phyloP scores from a whole-genome alignment of 1,139 yeast species.

The Geotrichum histeridarum region DNA sequence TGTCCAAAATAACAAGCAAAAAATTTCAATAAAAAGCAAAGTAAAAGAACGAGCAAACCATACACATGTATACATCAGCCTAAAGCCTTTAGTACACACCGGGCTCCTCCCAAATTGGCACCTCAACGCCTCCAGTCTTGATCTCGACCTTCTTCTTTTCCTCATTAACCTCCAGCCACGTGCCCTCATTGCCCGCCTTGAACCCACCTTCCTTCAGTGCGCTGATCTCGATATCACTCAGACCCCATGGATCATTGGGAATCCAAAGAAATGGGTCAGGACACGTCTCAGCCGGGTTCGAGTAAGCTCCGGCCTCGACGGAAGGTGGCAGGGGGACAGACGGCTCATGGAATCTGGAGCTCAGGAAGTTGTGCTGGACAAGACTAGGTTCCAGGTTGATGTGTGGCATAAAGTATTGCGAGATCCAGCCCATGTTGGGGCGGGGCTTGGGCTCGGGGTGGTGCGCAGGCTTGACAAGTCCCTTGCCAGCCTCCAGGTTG shows the following conservation, averaged over 20 bases:
- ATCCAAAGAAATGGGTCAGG: slow-evolving; percentile 77
- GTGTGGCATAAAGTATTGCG: slow-evolving; percentile 52
- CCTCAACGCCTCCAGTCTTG: slow-evolving; percentile 23
- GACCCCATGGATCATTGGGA: slow-evolving; percentile 79
- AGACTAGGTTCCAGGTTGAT: slow-evolving; percentile 42
- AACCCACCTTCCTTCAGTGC: slow-evolving; percentile 41
- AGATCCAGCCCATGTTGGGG: slow-evolving; percentile 5
- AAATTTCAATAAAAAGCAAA: background rate
- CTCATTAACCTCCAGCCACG: slow-evolving; percentile 46
- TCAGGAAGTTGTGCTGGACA: slow-evolving; percentile 34
- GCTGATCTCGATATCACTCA: slow-evolving; percentile 56
- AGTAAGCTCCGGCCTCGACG: slow-evolving; percentile 54
- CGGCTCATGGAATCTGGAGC: slow-evolving; percentile 43
- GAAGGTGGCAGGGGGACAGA: slow-evolving; percentile 33
- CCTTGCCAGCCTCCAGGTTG: background rate
- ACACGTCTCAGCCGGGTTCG: slow-evolving; percentile 65
- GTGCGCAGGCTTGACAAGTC: background rate
- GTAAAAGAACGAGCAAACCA: background rate
- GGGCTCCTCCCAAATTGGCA: slow-evolving; percentile 30
- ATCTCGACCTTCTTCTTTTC: slow-evolving; percentile 26
- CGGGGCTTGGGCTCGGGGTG: background rate
- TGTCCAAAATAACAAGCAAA: background rate
- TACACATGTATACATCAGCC: background rate
- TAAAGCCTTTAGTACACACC: slow-evolving; percentile 22
- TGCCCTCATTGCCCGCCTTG: slow-evolving; percentile 59